Conservation (phyloP, 2,329 filamentous ascomycete species). For the Microcera coccophila region DNA sequence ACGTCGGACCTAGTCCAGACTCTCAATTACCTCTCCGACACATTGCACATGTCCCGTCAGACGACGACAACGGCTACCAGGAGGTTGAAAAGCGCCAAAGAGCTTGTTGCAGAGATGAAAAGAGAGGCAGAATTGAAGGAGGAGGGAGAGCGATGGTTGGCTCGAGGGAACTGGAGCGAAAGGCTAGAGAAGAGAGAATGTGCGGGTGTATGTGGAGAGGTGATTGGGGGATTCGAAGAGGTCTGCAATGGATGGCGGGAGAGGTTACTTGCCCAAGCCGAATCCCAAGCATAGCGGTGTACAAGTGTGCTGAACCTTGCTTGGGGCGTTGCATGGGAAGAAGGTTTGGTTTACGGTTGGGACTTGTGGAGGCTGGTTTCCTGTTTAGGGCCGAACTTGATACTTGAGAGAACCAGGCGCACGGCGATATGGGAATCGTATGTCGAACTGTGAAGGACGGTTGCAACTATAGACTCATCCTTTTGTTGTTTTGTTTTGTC, state of each 20-base stretch:
- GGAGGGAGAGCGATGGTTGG: conserved; percentile 77
- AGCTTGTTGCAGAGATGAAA: conserved; percentile 80
- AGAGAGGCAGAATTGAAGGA: conserved; percentile 79
- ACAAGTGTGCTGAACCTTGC: no score
- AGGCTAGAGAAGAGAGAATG: conserved; percentile 74
- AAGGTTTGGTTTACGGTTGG: no score
- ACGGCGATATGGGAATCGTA: neutral
- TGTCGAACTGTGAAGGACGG: no score
- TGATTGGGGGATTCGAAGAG: conserved; percentile 88
- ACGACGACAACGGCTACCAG: conserved; percentile 77
- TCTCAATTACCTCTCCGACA: conserved; percentile 82
- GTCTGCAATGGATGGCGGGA: conserved; percentile 82
- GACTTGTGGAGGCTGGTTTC: no score
- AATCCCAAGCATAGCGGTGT: conserved; percentile 41
- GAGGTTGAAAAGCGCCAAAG: conserved; percentile 74
- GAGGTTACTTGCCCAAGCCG: conserved; percentile 64
- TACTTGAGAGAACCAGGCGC: no score
- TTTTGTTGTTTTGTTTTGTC: no score
- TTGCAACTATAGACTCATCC: no score
- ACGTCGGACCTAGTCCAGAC: conserved; percentile 73
- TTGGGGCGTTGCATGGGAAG: no score
- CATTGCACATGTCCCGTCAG: conserved; percentile 89
- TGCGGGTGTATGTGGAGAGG: conserved; percentile 76
- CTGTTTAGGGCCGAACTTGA: no score
- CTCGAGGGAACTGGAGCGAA: conserved; percentile 77